These are phyloP conservation scores for Astragalus membranaceus DNA, from an alignment of 306 rosid genomes.

Conservation along the genomic window DNA sequence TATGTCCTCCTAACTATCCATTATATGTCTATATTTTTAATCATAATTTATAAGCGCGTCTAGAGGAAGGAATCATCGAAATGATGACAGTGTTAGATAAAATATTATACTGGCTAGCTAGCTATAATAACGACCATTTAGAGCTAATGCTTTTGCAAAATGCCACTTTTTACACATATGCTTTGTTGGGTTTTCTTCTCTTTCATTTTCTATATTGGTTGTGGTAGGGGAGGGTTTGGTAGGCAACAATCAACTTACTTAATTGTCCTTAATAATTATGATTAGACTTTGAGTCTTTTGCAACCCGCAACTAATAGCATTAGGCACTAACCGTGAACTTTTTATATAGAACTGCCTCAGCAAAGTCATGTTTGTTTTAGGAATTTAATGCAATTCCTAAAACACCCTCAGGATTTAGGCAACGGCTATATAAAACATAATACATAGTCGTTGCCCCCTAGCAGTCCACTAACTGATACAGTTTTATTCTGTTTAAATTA, in stretches of 20 bases:
- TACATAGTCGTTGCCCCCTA: too few species aligned
- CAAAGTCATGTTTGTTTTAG: neutral
- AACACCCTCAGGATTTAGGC: too few species aligned
- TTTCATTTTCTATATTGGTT: slow-evolving; percentile 3
- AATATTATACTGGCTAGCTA: neutral
- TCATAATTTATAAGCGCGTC: slow-evolving; percentile 11
- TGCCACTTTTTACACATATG: neutral
- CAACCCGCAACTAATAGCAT: slow-evolving; percentile 28
- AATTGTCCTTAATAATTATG: slow-evolving; percentile 30
- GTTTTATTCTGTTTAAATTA: too few species aligned
- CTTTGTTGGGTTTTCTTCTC: neutral
- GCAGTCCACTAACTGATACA: too few species aligned
- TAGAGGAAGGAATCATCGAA: slow-evolving; percentile 19
- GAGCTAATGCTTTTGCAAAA: slow-evolving; percentile 6
- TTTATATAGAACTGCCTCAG: neutral
- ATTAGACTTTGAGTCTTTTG: slow-evolving; percentile 9
- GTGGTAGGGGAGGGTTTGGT: slow-evolving; percentile 43
- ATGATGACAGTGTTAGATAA: slow-evolving; percentile 21
- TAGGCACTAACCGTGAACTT: neutral
- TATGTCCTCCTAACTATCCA: neutral
- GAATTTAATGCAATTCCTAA: too few species aligned
- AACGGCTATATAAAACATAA: too few species aligned
- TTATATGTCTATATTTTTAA: neutral
- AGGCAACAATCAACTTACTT: slow-evolving; percentile 19
- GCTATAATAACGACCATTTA: slow-evolving; percentile 29